Percentiles rank a stretch among this genome's conserved stretches.
Evolutionary conservation across 23 red algal species (phyloP).

Genomic region (Chondrus crispus): DNA sequence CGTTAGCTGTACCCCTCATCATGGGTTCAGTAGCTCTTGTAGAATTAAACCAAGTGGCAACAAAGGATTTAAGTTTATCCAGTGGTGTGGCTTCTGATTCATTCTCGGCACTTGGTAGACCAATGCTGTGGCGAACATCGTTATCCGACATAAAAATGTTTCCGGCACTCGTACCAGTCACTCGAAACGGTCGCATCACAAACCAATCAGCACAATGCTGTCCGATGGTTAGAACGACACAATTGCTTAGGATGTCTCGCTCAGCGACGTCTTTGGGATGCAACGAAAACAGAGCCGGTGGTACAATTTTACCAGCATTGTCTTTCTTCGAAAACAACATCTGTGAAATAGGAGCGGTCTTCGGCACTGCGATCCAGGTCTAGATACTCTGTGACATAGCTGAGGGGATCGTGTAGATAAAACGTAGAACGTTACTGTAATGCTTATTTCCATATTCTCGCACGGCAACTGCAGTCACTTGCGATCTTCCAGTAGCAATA

Average conservation of each 20-base stretch:
- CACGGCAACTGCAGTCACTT: not conserved
- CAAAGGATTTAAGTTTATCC: not conserved
- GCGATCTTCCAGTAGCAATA: not conserved
- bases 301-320: not conserved
- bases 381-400: not conserved
- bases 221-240: not conserved
- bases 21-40: not conserved
- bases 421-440: not conserved
- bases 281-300: not conserved
- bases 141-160: too few species aligned
- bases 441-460: not conserved
- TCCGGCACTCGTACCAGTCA: not conserved
- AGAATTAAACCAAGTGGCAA: not conserved
- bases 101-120: too few species aligned
- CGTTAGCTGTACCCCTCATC: constrained; percentile 10
- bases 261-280: not conserved
- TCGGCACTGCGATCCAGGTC: constrained; percentile 15
- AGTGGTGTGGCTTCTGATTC: not conserved
- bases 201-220: constrained; percentile 25
- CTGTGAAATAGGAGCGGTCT: not conserved
- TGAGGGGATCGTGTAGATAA: not conserved
- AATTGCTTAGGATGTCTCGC: not conserved
- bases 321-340: not conserved
- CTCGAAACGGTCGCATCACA: not conserved
- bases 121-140: too few species aligned